These are phyloP conservation scores for Psilocybe subaeruginosa DNA, from an alignment of 768 basidiomycete genomes.

Conservation along the genomic window DNA sequence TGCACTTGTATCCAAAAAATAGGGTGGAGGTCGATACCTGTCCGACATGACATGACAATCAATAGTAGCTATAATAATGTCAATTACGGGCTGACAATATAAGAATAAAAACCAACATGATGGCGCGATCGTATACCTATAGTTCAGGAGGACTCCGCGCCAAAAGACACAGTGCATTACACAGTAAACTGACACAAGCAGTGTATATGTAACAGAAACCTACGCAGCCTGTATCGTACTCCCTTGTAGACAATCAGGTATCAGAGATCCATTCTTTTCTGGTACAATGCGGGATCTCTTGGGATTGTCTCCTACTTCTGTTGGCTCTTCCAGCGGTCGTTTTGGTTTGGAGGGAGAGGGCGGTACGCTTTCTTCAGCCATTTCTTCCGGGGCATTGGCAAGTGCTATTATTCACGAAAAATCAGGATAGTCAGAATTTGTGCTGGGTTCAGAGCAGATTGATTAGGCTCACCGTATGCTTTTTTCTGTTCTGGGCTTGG, in stretches of 20 bases:
- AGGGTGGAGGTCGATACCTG: too few species aligned
- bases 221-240: neutral
- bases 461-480: constrained; percentile 19
- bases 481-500: constrained; percentile 33
- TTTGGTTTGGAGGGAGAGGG: constrained; percentile 5
- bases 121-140: too few species aligned
- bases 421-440: neutral
- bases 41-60: too few species aligned
- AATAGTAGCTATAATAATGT: too few species aligned
- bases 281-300: constrained; percentile 14
- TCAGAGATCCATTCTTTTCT: neutral
- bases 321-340: constrained; percentile 12
- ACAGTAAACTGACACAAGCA: too few species aligned
- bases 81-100: too few species aligned
- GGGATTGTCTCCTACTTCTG: constrained; percentile 12
- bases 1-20: too few species aligned
- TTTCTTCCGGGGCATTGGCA: neutral
- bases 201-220: neutral
- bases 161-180: too few species aligned
- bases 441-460: too few species aligned
- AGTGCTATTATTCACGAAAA: neutral
- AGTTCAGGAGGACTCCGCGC: too few species aligned
- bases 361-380: neutral
- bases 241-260: neutral
- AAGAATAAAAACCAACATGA: too few species aligned